Evolutionary conservation across 768 basidiomycete genomes (phyloP), one percentile per base, ranked within the genome.

Genomic region (Calvatia gigantea): DNA sequence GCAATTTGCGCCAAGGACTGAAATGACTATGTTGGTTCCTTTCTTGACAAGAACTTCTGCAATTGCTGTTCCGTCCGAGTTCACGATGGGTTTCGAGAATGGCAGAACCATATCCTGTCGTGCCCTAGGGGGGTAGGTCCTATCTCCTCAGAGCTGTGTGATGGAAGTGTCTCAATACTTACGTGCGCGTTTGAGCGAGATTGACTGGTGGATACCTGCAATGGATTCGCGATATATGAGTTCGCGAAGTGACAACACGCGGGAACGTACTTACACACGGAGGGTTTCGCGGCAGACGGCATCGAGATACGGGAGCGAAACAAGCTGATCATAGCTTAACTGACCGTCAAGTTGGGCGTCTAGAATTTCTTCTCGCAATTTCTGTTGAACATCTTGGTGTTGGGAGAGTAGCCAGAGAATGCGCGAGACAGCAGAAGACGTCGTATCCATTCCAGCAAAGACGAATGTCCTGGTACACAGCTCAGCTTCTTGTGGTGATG

Each of bases 201-300:
- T 54, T 8, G 62, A 66, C 28, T 2, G 73, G 64, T 21, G 72
- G 64, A 42, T 64, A 62, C 27, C 67, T 65, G 42, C 7, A 15
- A 19, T 15, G 14, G 15, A 19, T 12, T 6, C 2, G 9, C 32
- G 1, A 27, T 43, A 8, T 23, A 53, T 28, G 4, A 46, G 28
- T 27, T 23, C 27, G 7, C 2, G n/a, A 39, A 32, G 17, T 15
- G 1, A 28, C 41, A 23, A 32, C 9, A 11, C 17, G 17, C 19
- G 29, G 29, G 17, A 19, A 33, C 11, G 37, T 27, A 62, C 68
- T 54, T 52, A 72, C 70, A 75, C 52, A 47, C 76, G 65, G 11
- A 77, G 61, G 1, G 74, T 73, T 52, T 76, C 75, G 41, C 69
- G 61, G 53, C 71, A 73, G 6, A 77, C 58, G 0, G 75, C 74